These are phyloP conservation scores for Volvox reticuliferus DNA, from an alignment of 139 green algal species.

Conservation along the genomic window DNA sequence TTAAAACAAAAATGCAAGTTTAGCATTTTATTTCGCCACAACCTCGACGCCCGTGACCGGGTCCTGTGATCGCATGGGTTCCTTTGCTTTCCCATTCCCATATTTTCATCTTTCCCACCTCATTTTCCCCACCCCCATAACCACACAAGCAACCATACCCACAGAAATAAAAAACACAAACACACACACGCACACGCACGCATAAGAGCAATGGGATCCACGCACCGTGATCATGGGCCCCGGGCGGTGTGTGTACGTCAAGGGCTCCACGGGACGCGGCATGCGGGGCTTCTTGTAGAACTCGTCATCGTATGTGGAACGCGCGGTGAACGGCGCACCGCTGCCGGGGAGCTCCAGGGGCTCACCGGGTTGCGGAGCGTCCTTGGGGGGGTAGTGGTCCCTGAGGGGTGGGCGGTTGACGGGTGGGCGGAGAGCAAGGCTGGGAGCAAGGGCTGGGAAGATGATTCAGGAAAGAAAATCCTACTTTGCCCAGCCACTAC, in stretches of 20 bases:
- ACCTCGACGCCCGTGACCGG: too few relatives aligned
- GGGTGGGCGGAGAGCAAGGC: neutral
- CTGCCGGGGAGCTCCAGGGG: constrained; percentile 24
- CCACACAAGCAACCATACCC: too few relatives aligned
- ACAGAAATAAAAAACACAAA: too few relatives aligned
- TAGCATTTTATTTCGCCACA: too few relatives aligned
- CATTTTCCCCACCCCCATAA: too few relatives aligned
- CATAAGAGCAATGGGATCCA: neutral
- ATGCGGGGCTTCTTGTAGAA: constrained; percentile 58
- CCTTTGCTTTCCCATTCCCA: too few relatives aligned
- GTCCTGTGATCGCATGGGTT: too few relatives aligned
- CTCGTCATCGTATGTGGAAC: constrained; percentile 54
- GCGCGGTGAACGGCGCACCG: constrained; percentile 50
- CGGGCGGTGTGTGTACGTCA: constrained; percentile 47
- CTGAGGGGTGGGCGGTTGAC: constrained; percentile 19
- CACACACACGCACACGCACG: neutral
- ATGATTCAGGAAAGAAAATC: too few relatives aligned
- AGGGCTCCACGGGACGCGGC: constrained; percentile 53
- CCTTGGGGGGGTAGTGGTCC: constrained; percentile 64
- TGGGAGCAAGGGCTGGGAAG: neutral
- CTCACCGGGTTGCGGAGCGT: constrained; percentile 21
- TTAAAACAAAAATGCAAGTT: too few relatives aligned
- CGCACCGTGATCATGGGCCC: constrained; percentile 52
- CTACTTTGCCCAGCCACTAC: too few relatives aligned
- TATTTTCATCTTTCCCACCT: too few relatives aligned